Evolutionary conservation across 306 rosid species (phyloP), one percentile per base, ranked within the genome.

Genomic region (Hippophae tibetana): DNA sequence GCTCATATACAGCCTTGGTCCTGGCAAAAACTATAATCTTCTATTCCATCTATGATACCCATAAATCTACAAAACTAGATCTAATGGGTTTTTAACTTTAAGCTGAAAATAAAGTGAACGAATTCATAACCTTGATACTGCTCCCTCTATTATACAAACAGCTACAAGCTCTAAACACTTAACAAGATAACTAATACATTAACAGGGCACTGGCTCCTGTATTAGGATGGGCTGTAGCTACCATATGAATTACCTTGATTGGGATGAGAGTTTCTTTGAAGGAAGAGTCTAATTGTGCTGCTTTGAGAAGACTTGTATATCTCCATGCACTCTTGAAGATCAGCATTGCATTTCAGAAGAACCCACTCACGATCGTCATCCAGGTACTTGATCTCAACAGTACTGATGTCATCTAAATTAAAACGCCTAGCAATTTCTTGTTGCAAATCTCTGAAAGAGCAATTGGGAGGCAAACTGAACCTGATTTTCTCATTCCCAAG

Each of bases 351-450:
- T 12, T 70, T 71, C 61, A 81, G 71, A 42, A 64, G 61, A 44
- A 78, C 84, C 83, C 81, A 77, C 60, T 80, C 82, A 2, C 82
- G 53, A 8, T 77, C 82, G 43, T 83, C 79, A 44, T 83, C 87
- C 71, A 86, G 27, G 49, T 81, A 81, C 74, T 73, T 76, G 12
- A 81, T 47, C 44, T 68, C 71, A 3, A 74, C 54, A 41, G 59
- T 74, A 43, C 66, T 66, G 11, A 81, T 40, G 18, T 86, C 78
- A 13, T 67, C 69, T 13, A 81, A 60, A 49, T 76, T 78, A 71
- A 82, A 76, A 2, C 83, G 63, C 43, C 83, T 78, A 31, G 75
- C 75, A 4, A 86, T 78, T 81, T 83, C 89, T 2, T 69, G 52
- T 78, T 78, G 72, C 65, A 80, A 53, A 43, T 79, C 83, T 48